Base-by-base conservation (phyloP, 2,329 filamentous ascomycete species). In the Penicillium olsonii region DNA sequence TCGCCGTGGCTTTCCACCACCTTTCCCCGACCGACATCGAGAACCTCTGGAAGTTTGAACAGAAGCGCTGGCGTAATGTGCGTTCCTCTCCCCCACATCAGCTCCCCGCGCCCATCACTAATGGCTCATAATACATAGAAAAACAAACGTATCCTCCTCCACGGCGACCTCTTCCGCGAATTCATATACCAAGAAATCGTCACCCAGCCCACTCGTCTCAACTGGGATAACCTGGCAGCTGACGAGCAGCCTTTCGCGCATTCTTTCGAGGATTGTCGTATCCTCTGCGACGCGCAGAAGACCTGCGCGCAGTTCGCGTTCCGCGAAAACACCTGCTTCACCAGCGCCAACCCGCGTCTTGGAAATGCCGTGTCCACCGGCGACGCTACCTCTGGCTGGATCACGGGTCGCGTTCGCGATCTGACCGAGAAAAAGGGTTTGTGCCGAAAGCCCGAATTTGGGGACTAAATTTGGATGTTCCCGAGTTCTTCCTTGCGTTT, bases 51-150 rank as follows among this genome's bases (percentile, higher is more conserved):
- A 67, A 69, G 7, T 77, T 79, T 26, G 76, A 81, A 55, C 70
- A 70, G 42, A 66, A 64, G 41, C 73, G 83, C 61, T 85, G 84
- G 70, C 79, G 81, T 68, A 82, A 84, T 66, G 85, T 87, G 77
- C 66, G 78, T 69, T 42, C 49, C 48, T 5, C 2, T 2, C 14
- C 33, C 10, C 22, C 17, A 10, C 17, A 0, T 17, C 3, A 17
- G 39, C 41, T 26, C 26, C 8, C 38, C 27, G 9, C 8, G n/a
- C 20, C 7, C 24, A 40, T 37, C 8, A 29, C 43, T 41, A n/a
- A 38, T n/a, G n/a, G n/a, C n/a, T 19, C 11, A 6, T n/a, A 2
- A 18, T 10, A 7, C 43, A 43, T 15, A 52, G 60, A 63, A 62
- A 52, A 61, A 60, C 37, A 57, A 58, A 52, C 49, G 41, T 19